Evolutionary conservation across 192 early-diverging fungal species (phyloP), one percentile per base, ranked within the genome.

Genomic region (Chytriomyces sp.): DNA sequence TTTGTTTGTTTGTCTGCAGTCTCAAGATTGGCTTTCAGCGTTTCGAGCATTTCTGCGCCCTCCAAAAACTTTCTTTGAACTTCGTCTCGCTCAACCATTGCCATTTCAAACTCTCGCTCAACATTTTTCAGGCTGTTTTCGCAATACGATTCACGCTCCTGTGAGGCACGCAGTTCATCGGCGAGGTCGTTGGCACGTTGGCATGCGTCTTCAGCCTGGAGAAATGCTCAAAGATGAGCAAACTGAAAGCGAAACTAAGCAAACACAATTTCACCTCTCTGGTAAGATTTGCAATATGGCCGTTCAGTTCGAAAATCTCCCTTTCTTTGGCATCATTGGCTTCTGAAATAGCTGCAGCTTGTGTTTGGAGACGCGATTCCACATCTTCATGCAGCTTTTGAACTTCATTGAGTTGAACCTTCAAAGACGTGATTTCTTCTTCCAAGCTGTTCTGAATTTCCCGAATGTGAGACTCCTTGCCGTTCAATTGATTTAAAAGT

Each of bases 1-100:
- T 23, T 53, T 45, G 18, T 64, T 35, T 50, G 46, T 16, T 6
- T 18, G 24, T 75, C 73, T 8, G 8, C 47, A 13, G 73, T 18
- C 28, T 65, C 64, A 11, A 75, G 49, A 11, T 50, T 46, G 11
- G 61, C 61, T 48, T 65, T 75, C 8, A 75, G 45, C 7, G 63
- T 20, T 6, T 75, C 73, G 45, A 75, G 73, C 45, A 62, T 20
- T 50, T 64, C 9, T 16, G 64, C 73, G 16, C 73, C 73, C 6
- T 64, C 73, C 23, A 66, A 35, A n/a, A 75, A 65, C 47, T 75
- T 64, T 45, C 28, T 43, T 23, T 75, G 73, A 23, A 75, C n/a
- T 5, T 75, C 73, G 35, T 75, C 73, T 6, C 73, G 73, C 47
- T 75, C 73, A 20, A 46, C 64, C 13, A 10, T 66, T 0, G 45